Conservation (phyloP, 1,284 basidiomycete species). For the Singerocomus inundabilis region DNA sequence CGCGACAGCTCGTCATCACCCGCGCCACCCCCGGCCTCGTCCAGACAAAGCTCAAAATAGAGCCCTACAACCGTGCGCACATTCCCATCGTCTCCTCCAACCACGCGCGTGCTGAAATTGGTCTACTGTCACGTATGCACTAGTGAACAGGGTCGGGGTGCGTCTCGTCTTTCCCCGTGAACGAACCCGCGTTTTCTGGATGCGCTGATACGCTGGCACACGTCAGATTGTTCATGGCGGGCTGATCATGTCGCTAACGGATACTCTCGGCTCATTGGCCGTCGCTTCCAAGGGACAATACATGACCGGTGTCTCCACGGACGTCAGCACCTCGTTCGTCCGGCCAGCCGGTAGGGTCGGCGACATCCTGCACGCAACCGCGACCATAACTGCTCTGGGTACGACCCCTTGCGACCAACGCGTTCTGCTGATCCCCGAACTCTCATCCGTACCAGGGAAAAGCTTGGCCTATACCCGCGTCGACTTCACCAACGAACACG, state of each 20-base stretch:
- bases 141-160: conserved; percentile 76
- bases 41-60: conserved; percentile 66
- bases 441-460: conserved; percentile 50
- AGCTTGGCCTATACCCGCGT: conserved; percentile 80
- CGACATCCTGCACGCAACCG: conserved; percentile 62
- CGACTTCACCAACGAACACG: conserved; percentile 70
- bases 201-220: conserved; percentile 7
- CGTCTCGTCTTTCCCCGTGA: conserved; percentile 17
- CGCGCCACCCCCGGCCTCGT: conserved; percentile 64
- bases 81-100: not conserved
- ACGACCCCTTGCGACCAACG: not conserved
- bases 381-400: conserved; percentile 65
- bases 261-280: conserved; percentile 82
- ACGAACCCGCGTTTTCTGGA: not conserved
- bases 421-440: not conserved
- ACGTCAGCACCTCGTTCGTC: conserved; percentile 83
- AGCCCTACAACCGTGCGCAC: conserved; percentile 67
- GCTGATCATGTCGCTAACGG: conserved; percentile 79
- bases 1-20: conserved; percentile 56
- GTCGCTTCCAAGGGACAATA: conserved; percentile 79
- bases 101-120: no score
- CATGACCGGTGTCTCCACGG: conserved; percentile 88
- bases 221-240: conserved; percentile 72
- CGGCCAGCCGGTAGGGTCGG: conserved; percentile 67
- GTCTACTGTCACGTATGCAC: no score